Evolutionary conservation across 1,284 basidiomycete genomes (phyloP).

Genomic region (Fomitiporia mediterranea): DNA sequence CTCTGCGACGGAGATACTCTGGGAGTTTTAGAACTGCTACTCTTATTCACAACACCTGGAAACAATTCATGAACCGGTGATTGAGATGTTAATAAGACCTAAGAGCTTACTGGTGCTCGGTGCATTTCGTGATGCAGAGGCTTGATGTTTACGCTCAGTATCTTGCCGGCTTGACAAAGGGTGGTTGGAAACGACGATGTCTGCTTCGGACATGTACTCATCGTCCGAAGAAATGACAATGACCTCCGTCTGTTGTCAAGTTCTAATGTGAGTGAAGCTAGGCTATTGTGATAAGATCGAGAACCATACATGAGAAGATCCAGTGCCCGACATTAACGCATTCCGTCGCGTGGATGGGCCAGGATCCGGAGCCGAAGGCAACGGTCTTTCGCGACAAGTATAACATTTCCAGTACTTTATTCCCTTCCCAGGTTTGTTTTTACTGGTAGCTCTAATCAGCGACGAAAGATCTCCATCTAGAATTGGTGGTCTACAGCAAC

Average conservation of each 20-base stretch:
- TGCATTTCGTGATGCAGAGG: neutral
- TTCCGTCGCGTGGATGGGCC: neutral
- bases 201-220: neutral
- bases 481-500: constrained; percentile 14
- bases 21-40: neutral
- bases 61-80: neutral
- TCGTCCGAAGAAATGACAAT: constrained; percentile 9
- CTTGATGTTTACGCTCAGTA: neutral
- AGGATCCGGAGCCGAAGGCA: neutral
- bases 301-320: no score
- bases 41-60: neutral
- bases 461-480: constrained; percentile 12
- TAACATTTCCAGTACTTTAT: constrained; percentile 11
- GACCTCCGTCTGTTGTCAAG: neutral
- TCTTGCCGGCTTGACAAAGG: neutral
- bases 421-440: constrained; percentile 15
- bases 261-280: no score
- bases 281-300: no score
- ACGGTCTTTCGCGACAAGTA: neutral
- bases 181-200: neutral
- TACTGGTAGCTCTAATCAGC: neutral
- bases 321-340: no score
- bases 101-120: neutral
- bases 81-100: neutral
- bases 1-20: neutral